These are phyloP conservation scores for Pleurotus cornucopiae DNA, from an alignment of 768 basidiomycete species.

Conservation along the genomic window DNA sequence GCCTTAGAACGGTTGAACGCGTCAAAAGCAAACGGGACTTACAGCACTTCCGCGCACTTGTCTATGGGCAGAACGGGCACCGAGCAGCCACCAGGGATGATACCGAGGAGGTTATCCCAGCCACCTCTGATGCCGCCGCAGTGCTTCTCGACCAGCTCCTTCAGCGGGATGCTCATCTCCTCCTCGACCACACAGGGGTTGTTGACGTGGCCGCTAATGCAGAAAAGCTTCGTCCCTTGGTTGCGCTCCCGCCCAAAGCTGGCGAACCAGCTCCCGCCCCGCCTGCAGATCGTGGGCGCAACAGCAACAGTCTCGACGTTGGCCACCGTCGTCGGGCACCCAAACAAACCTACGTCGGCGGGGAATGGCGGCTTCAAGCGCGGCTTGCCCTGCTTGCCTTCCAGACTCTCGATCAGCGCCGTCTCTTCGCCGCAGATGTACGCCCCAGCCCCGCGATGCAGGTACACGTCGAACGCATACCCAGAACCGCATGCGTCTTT, in stretches of 20 bases:
- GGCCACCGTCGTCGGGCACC: constrained; percentile 95
- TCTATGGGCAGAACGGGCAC: constrained; percentile 89
- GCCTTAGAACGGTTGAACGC: constrained; percentile 2
- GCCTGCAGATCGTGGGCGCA: constrained; percentile 91
- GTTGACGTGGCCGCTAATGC: constrained; percentile 96
- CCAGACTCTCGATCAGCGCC: constrained; percentile 92
- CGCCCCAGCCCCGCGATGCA: constrained; percentile 97
- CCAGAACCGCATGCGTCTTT: constrained; percentile 90
- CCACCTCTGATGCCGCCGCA: constrained; percentile 93
- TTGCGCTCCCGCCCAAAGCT: constrained; percentile 89
- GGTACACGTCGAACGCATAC: constrained; percentile 94
- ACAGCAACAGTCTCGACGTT: constrained; percentile 99
- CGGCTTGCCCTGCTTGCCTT: constrained; percentile 98
- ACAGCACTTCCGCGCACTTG: constrained; percentile 85
- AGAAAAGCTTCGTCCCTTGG: constrained; percentile 95
- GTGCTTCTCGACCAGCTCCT: constrained; percentile 94
- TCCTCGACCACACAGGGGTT: constrained; percentile 98
- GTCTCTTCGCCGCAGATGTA: constrained; percentile 99
- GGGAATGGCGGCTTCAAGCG: constrained; percentile 98
- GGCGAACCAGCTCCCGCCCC: constrained; percentile 89
- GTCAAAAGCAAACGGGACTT: constrained; percentile 28
- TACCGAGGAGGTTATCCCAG: constrained; percentile 97
- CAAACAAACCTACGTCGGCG: constrained; percentile 96
- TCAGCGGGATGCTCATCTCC: constrained; percentile 96
- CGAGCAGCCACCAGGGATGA: constrained; percentile 91